Evolutionary conservation across 495 filamentous ascomycete species (phyloP), one percentile per base, ranked within the genome.

Genomic region (Xylaria curta): DNA sequence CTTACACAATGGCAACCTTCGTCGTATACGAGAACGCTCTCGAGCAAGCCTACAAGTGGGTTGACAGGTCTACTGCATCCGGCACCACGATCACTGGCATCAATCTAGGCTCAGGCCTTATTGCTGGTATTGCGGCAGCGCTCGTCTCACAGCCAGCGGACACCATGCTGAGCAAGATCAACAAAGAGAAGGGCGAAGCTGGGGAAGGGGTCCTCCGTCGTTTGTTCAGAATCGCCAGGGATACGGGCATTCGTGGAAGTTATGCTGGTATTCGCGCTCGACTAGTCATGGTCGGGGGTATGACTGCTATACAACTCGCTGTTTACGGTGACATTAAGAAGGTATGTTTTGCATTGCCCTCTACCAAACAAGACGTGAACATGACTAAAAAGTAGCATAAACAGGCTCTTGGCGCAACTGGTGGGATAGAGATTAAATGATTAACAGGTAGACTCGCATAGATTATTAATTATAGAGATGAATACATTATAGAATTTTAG

Each of bases 1-100:
- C 93, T 26, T 96, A 96, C 85, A 95, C 93, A 76, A 94, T 94
- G 91, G 88, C 93, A 81, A 96, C 94, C 81, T 96, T 96, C 86
- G 92, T 94, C 81, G 93, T 94, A 72, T 95, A 90, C 85, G 93
- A 96, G 85, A 94, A 95, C 81, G 91, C 91, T 76, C 80, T 87
- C 73, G 92, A 95, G 82, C 78, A 89, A 84, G 92, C 89, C 84
- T 74, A 79, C 70, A 78, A 78, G 38, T 82, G 90, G 71, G 86
- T 92, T 82, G 72, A 79, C 72, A 94, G 94, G 83, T 78, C 86
- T 72, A 84, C 79, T 31, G 79, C 89, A 74, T 89, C 89, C 72
- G 84, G 85, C 73, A 83, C 84, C 77, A 83, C 80, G 68, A 89
- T 93, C 83, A 94, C 93, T 70, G 85, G 82, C 76, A 87, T 94